Evolutionary conservation across 192 early-diverging fungal species (phyloP).

Genomic region (Podila epicladia): DNA sequence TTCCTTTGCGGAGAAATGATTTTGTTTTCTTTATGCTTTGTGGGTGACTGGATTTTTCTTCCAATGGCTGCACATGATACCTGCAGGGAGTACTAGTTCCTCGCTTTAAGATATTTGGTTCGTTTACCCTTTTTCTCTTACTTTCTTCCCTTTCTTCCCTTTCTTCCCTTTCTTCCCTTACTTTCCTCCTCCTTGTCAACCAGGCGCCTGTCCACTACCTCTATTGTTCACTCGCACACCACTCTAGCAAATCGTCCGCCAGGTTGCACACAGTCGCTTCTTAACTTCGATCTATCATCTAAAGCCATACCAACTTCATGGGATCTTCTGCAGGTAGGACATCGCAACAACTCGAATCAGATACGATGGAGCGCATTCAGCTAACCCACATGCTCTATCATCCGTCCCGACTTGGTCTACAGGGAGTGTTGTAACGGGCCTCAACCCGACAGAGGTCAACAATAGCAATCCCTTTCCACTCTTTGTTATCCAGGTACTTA

Average conservation of each 20-base stretch:
- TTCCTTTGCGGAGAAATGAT: too few species aligned
- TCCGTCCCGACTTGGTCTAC: constrained; percentile 13
- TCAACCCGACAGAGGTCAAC: constrained; percentile 67
- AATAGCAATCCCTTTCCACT: constrained; percentile 67
- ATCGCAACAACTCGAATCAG: background rate
- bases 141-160: background rate
- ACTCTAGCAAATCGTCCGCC: too few species aligned
- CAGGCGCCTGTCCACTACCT: too few species aligned
- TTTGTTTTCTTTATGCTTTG: too few species aligned
- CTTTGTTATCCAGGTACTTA: constrained; percentile 81
- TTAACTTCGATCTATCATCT: too few species aligned
- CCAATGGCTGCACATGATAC: too few species aligned
- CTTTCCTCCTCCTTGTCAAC: background rate
- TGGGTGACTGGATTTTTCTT: too few species aligned
- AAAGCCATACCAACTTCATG: background rate
- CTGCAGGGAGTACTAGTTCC: background rate
- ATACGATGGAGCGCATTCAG: background rate
- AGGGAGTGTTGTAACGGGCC: constrained; percentile 70
- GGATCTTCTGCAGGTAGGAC: constrained; percentile 5
- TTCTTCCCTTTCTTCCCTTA: background rate
- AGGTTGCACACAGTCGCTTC: too few species aligned
- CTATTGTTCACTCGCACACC: too few species aligned
- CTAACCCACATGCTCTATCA: background rate
- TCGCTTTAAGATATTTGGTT: background rate
- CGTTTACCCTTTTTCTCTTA: background rate